These are phyloP conservation scores for Earliella scabrosa DNA, from an alignment of 1,284 basidiomycete species.

Conservation along the genomic window DNA sequence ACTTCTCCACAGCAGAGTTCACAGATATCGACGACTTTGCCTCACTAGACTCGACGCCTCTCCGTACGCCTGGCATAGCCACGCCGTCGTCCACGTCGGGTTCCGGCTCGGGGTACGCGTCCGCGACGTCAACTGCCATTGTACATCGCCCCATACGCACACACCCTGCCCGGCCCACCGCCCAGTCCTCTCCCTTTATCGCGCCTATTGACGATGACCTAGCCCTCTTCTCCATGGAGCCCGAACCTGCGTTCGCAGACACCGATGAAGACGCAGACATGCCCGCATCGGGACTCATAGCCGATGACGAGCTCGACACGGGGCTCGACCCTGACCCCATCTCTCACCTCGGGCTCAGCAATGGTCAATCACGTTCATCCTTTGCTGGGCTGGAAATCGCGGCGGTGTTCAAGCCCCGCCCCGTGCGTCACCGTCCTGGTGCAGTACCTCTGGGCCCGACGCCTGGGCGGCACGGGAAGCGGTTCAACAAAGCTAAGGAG, in stretches of 20 bases:
- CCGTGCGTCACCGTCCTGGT: constrained; percentile 50
- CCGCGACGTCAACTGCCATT: constrained; percentile 11
- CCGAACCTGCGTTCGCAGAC: constrained; percentile 39
- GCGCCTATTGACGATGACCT: constrained; percentile 38
- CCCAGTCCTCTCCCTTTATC: constrained; percentile 35
- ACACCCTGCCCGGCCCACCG: constrained; percentile 29
- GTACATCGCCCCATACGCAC: constrained; percentile 23
- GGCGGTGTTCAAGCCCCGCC: constrained; percentile 73
- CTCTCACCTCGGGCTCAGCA: too few species aligned
- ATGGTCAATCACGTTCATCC: too few species aligned
- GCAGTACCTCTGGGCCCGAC: constrained; percentile 25
- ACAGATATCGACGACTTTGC: constrained; percentile 41
- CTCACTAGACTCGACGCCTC: constrained; percentile 15
- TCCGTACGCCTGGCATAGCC: constrained; percentile 17
- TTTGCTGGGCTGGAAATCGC: constrained; percentile 66
- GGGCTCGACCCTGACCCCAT: constrained; percentile 9
- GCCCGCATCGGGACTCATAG: constrained; percentile 12
- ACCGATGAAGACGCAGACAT: constrained; percentile 19
- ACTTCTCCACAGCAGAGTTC: constrained; percentile 24
- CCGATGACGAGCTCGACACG: constrained; percentile 27
- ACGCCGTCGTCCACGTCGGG: constrained; percentile 7
- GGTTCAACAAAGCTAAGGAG: constrained; percentile 37
- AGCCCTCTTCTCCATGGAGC: constrained; percentile 53
- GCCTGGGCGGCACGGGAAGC: constrained; percentile 42
- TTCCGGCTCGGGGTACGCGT: neutral